These are phyloP conservation scores for Scutellaria barbata DNA, from an alignment of 257 asterid genomes.

Conservation along the genomic window DNA sequence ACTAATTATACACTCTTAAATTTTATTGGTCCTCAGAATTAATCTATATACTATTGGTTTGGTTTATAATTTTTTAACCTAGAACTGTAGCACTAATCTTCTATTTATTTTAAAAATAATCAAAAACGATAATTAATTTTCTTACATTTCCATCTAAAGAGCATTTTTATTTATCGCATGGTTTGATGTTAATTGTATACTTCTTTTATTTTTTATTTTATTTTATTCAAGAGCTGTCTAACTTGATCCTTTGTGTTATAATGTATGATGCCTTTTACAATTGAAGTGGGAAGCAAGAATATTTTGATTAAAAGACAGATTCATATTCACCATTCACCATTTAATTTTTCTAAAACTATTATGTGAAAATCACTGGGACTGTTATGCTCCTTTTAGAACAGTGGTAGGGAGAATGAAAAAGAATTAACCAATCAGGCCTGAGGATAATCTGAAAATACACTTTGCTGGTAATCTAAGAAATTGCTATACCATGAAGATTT, in stretches of 20 bases:
- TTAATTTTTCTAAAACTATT: conserved; percentile 6
- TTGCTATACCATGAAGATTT: conserved; percentile 8
- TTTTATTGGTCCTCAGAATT: neutral
- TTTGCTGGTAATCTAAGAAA: neutral
- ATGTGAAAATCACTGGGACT: neutral
- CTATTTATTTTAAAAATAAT: neutral
- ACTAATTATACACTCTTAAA: neutral
- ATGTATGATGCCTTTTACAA: neutral
- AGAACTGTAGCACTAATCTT: neutral
- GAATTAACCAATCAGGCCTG: neutral
- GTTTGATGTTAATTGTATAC: neutral
- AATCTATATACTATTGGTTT: neutral
- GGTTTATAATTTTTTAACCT: neutral
- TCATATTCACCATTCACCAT: neutral
- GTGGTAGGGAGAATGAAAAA: neutral
- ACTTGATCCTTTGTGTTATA: neutral
- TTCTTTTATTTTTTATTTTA: neutral
- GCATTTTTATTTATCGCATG: neutral
- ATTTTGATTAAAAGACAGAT: neutral
- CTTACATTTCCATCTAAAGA: conserved; percentile 10
- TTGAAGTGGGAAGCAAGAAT: neutral
- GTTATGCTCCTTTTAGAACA: neutral
- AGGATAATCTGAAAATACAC: conserved; percentile 22
- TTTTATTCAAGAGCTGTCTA: conserved; percentile 1
- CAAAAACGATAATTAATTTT: neutral